Conservation (phyloP, 2,329 filamentous ascomycete genomes). For the Podosphaera fusca region DNA sequence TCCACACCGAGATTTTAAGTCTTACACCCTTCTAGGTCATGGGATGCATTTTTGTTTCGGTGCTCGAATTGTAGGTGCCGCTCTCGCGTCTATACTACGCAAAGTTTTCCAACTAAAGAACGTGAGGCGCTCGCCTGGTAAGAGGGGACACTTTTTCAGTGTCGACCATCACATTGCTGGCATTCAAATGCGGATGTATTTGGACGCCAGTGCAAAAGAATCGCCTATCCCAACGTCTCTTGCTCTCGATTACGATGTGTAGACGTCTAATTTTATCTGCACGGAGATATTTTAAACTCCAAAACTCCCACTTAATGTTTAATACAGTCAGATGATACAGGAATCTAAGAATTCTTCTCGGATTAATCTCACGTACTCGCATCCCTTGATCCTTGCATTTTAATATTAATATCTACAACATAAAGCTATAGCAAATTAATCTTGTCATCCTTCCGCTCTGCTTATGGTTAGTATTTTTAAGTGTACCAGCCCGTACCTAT, state of each 20-base stretch:
- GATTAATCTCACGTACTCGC: too few relatives aligned
- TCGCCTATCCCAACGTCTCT: constrained; percentile 22
- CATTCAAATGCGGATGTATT: constrained; percentile 23
- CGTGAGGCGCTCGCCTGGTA: constrained; percentile 18
- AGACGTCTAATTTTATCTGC: not conserved
- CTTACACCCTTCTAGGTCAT: constrained; percentile 20
- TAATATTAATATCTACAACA: too few relatives aligned
- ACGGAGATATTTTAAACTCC: too few relatives aligned
- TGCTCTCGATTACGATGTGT: constrained; percentile 20
- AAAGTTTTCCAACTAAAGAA: constrained; percentile 24
- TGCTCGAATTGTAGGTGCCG: constrained; percentile 18
- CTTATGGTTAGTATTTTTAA: too few relatives aligned
- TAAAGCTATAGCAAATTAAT: too few relatives aligned
- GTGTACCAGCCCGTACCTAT: too few relatives aligned
- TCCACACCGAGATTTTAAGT: constrained; percentile 19
- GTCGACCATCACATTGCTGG: constrained; percentile 24
- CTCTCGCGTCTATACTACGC: constrained; percentile 20
- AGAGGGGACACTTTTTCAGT: constrained; percentile 19
- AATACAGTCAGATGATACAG: too few relatives aligned
- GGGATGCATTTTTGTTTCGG: constrained; percentile 21
- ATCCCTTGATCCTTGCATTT: too few relatives aligned
- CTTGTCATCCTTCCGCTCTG: too few relatives aligned
- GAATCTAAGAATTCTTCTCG: too few relatives aligned
- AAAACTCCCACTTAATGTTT: too few relatives aligned
- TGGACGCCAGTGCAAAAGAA: constrained; percentile 25